Conservation (phyloP, 495 filamentous ascomycete genomes). For the Xylaria intraflava region DNA sequence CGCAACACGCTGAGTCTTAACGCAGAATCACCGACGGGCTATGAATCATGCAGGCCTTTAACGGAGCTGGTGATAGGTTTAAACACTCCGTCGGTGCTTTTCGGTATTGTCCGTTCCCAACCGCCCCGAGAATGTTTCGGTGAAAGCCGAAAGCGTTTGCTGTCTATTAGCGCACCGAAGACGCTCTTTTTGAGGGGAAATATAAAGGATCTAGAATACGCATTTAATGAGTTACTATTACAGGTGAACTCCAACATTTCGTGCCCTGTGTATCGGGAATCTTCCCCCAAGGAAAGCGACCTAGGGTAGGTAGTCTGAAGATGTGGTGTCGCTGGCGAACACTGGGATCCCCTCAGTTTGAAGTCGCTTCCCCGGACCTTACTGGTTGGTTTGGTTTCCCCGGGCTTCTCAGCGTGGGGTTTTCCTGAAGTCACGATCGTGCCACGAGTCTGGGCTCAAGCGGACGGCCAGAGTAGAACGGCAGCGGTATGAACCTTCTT, state of each 20-base stretch:
- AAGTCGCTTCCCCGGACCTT: no score
- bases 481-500: not conserved
- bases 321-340: slow-evolving; percentile 1
- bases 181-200: no score
- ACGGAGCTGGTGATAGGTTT: not conserved
- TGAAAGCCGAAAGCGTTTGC: not conserved
- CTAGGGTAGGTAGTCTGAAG: not conserved
- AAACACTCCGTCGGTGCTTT: not conserved
- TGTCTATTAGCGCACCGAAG: not conserved
- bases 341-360: not conserved
- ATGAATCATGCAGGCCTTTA: no score
- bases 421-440: not conserved
- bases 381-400: not conserved
- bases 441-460: not conserved
- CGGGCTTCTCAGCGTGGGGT: not conserved
- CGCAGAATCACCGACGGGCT: no score
- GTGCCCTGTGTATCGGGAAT: not conserved
- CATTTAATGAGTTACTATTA: no score
- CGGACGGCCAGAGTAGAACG: not conserved
- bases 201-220: no score
- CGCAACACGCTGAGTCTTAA: no score
- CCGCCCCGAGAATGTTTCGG: not conserved
- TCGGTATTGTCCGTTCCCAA: not conserved
- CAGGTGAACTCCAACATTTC: not conserved
- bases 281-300: not conserved